Evolutionary conservation across 345 rosid genomes (phyloP), one percentile per base, ranked within the genome.

Genomic region (Dimocarpus longan): DNA sequence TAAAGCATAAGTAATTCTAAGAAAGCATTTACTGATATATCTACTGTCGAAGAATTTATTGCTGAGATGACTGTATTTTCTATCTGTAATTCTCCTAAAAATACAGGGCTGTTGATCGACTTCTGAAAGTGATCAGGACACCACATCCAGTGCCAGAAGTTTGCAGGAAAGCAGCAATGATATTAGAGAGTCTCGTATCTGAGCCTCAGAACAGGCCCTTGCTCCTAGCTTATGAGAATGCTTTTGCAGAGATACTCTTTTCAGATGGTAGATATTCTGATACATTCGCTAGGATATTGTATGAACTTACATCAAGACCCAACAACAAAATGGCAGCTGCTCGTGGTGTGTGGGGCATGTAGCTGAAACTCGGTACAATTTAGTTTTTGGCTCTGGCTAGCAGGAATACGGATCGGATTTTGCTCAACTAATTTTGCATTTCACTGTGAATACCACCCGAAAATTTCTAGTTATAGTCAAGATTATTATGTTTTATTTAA

Each of bases 111-210:
- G 81, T 96, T 71, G 99, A 96, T 86, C 92, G 98, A 32, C 85
- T 96, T 64, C 84, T 96, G 80, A 94, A 87, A 88, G 93, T 96
- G 89, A 93, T 96, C 75, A 92, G 82, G 84, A 37, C 80, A 3
- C 97, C 98, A 0, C 99, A 94, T 88, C 97, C 97, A 1, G 94
- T 94, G 16, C 98, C 98, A 63, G 99, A 93, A 86, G 91, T 93
- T 19, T 96, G 97, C 82, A 82, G 99, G 78, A 96, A 96, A 88
- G 97, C 97, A 56, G 95, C 99, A 42, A 94, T 91, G 97, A 90
- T 94, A 77, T 76, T 94, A 24, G 99, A 96, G 89, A 93, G 92
- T 84, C 91, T 94, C 28, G 98, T 92, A 43, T 89, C 93, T 0
- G 99, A 94, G 89, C 98, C 98, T 5, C 99, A 94, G 84, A 96